Base-by-base conservation (phyloP, 1,139 yeast species). In the Suhomyces atakaporum region DNA sequence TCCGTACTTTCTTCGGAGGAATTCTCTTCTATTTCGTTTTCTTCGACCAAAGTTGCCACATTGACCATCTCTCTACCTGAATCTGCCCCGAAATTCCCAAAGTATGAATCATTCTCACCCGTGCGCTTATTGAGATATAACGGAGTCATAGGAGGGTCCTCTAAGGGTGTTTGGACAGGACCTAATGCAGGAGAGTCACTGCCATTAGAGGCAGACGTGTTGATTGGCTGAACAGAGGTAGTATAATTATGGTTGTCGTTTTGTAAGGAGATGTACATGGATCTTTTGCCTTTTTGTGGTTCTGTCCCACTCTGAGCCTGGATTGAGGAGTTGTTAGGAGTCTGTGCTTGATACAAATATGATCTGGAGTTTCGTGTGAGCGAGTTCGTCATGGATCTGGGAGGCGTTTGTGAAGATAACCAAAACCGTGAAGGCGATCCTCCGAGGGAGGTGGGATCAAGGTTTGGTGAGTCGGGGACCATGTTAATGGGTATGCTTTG, bases 351-450 rank as follows among this genome's bases (percentile, higher is more conserved):
- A 36, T 40, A 45, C 18, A 32, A 20, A 14, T 51, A 60, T 14
- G 46, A 44, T 20, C 55, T 36, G 3, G 55, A 44, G 25, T 42
- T 47, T 22, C 49, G 38, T 25, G 53, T 49, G 27, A 48, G 49
- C 4, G 66, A 57, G 31, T 47, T 49, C n/a, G 51, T 50, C 18
- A 58, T 36, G 2, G 66, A 56, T 24, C 60, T 44, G 6, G 82
- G 81, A 1, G 81, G 81, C 0, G 81, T 74, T 38, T 73, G 75
- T 15, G 74, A 68, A 13, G 72, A 63, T 27, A 77, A 56, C 71
- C 78, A 73, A 45, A 77, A 75, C 32, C 77, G 55, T 5, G 81
- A 75, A 1, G 83, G 83, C 3, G 80, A 75, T 1, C 77, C 79
- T 3, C 75, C 75, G 13, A 77, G 36, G 3, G 81, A 75, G 1